Evolutionary conservation across 495 filamentous ascomycete genomes (phyloP).

Genomic region (Durotheca rogersii): DNA sequence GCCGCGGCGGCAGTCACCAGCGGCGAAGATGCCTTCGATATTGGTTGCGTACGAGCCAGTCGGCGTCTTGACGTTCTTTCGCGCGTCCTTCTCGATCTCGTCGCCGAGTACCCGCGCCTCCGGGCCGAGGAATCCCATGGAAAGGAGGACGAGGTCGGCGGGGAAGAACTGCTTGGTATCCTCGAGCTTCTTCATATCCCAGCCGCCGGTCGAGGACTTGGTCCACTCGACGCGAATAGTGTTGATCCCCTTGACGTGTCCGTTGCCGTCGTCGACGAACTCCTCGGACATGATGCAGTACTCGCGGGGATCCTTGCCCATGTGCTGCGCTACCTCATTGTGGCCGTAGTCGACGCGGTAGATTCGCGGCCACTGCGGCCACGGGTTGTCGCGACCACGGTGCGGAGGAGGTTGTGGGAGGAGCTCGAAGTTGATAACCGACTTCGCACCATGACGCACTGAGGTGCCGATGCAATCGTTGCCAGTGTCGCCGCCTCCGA

Average conservation of each 20-base stretch:
- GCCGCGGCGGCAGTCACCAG: conserved; percentile 93
- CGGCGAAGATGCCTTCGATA: conserved; percentile 86
- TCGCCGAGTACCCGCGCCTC: conserved; percentile 87
- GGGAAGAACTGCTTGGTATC: conserved; percentile 96
- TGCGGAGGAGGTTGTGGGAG: conserved; percentile 92
- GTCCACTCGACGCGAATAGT: conserved; percentile 97
- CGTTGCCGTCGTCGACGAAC: conserved; percentile 89
- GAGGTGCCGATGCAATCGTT: conserved; percentile 99
- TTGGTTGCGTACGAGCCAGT: conserved; percentile 89
- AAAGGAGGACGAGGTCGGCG: conserved; percentile 91
- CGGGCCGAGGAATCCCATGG: conserved; percentile 98
- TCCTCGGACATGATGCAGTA: conserved; percentile 99
- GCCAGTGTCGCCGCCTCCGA: conserved; percentile 97
- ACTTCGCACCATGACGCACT: conserved; percentile 95
- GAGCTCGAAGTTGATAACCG: conserved; percentile 96
- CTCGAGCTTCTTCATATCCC: conserved; percentile 99
- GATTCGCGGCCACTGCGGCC: conserved; percentile 99
- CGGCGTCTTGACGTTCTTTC: conserved; percentile 97
- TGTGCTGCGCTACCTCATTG: conserved; percentile 93
- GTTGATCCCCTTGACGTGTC: conserved; percentile 95
- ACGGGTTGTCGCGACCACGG: conserved; percentile 95
- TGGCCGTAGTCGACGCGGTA: conserved; percentile 99
- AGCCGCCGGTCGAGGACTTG: conserved; percentile 82
- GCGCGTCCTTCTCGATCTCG: conserved; percentile 84
- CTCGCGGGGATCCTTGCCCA: conserved; percentile 96